Evolutionary conservation across 768 basidiomycete genomes (phyloP).

Genomic region (Mrakia gelida): DNA sequence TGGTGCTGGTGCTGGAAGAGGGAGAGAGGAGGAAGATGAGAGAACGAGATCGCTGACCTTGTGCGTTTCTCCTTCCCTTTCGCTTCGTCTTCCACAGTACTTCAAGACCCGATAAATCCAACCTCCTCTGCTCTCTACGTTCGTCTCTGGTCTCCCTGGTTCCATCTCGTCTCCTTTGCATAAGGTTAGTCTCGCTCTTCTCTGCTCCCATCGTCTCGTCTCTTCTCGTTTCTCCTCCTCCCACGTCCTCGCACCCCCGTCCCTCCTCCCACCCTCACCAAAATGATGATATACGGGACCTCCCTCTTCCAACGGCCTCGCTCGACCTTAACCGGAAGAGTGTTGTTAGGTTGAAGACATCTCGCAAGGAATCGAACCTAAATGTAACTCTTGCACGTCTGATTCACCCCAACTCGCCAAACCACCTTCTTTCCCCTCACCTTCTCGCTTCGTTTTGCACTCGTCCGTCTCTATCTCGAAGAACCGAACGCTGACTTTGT

Average conservation of each 20-base stretch:
- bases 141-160: not conserved
- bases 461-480: no score
- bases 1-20: not conserved
- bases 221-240: not conserved
- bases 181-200: conserved; percentile 13
- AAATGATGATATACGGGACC: conserved; percentile 27
- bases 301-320: conserved; percentile 15
- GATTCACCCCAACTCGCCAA: not conserved
- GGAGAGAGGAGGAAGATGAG: no score
- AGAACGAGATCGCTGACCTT: no score
- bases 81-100: conserved; percentile 3
- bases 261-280: not conserved
- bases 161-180: not conserved
- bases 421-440: not conserved
- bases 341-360: conserved; percentile 14
- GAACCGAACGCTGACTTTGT: no score
- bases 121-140: not conserved
- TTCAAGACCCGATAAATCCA: conserved; percentile 33
- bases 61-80: no score
- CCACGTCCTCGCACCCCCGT: not conserved
- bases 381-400: conserved; percentile 25
- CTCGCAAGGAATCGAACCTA: conserved; percentile 25
- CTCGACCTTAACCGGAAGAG: not conserved
- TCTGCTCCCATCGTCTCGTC: not conserved
- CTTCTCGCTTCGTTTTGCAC: not conserved